Evolutionary conservation across 768 basidiomycete species (phyloP).

Genomic region (Agaricus sinodeliciosus): DNA sequence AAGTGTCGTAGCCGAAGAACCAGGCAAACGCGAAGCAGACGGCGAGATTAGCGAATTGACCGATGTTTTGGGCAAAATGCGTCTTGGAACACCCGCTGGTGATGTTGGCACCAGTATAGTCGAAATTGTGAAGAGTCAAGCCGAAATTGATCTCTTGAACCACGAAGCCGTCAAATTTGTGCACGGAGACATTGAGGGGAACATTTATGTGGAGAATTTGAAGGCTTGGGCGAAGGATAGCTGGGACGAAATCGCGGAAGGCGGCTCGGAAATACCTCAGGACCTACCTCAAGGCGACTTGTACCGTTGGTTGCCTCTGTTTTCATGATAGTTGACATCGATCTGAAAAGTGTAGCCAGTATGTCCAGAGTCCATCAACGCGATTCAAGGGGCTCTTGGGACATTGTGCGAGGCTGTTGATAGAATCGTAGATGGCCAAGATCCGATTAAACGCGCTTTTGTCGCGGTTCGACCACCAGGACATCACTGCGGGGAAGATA

Average conservation of each 20-base stretch:
- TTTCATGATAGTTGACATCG: neutral
- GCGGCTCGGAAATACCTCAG: constrained; percentile 70
- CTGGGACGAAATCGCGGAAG: constrained; percentile 49
- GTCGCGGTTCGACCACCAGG: constrained; percentile 87
- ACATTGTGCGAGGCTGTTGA: constrained; percentile 90
- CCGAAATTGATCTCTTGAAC: constrained; percentile 47
- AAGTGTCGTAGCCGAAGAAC: constrained; percentile 9
- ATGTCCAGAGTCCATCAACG: constrained; percentile 68
- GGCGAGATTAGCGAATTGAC: constrained; percentile 16
- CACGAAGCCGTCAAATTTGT: constrained; percentile 65
- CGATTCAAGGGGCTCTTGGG: constrained; percentile 77
- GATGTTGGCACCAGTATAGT: constrained; percentile 22
- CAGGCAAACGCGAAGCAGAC: neutral
- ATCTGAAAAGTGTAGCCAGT: constrained; percentile 34
- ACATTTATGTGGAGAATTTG: constrained; percentile 62
- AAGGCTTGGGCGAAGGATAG: constrained; percentile 55
- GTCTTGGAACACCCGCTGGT: constrained; percentile 11
- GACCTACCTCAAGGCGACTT: constrained; percentile 72
- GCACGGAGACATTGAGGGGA: constrained; percentile 63
- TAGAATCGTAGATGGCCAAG: constrained; percentile 30
- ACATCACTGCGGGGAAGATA: constrained; percentile 90
- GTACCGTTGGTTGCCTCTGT: constrained; percentile 51
- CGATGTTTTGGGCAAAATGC: constrained; percentile 22
- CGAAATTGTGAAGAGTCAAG: constrained; percentile 44
- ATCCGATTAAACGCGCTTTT: constrained; percentile 48